Base-by-base conservation (phyloP, 2,329 filamentous ascomycete genomes). In the Colletotrichum incanum region DNA sequence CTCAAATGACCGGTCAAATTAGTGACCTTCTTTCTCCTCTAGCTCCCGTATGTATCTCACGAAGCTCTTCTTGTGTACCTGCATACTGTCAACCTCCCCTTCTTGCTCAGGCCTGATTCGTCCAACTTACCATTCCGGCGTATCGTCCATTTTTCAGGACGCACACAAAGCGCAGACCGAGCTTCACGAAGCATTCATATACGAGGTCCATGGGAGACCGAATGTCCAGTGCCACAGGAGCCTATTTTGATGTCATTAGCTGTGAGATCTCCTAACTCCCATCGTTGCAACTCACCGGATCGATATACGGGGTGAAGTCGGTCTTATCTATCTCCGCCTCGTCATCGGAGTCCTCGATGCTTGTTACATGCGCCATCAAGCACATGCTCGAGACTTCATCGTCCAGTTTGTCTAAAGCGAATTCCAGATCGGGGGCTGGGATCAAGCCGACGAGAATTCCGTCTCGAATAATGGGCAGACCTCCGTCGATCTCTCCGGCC, bases 1-100 rank as follows among this genome's bases (percentile, higher is more conserved):
- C 16, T 18, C 8, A 26, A 39, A 5, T 16, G 7, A 8, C 16
- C 34, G 34, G 9, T 20, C 52, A 31, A 9, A 37, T 8, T 43
- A 71, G 28, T 71, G 61, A 5, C 54, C 62, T 45, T 82, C 76
- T 62, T 85, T 79, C 76, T 92, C 87, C 79, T 96, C 93, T 56
- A 95, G 84, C 78, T 97, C 93, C 76, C 95, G 94, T 82, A 97
- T 93, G 80, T 97, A 98, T 81, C 94, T 95, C 72, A 98, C 96
- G 84, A 99, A 98, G 5, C 91, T 92, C 86, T 99, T 99, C 86
- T 98, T 98, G 82, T 99, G 96, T 62, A 93, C 90, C 92, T 94
- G 47, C 58, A 23, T 65, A 73, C 60, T 76, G 74, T 76, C 73
- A 69, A 47, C 16, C 3, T 3, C 39, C 3, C 2, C 16, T 63